Evolutionary conservation across 768 basidiomycete genomes (phyloP).

Genomic region (Suillus subluteus): DNA sequence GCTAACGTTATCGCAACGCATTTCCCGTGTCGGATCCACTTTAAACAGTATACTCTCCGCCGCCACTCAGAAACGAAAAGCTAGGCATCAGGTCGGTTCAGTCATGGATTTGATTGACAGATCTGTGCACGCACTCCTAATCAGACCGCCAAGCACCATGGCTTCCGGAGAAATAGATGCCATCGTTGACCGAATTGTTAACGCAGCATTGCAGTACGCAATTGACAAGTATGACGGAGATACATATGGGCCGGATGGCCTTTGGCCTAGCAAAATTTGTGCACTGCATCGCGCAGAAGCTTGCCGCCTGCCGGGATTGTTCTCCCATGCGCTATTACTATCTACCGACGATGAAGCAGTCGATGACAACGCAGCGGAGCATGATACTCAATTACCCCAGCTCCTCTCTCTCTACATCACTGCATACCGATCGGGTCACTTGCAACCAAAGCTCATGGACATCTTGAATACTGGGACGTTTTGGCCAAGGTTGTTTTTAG

Average conservation of each 20-base stretch:
- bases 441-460: conserved; percentile 64
- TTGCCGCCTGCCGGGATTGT: conserved; percentile 57
- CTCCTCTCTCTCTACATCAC: conserved; percentile 57
- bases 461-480: conserved; percentile 62
- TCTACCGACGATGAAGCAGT: conserved; percentile 15
- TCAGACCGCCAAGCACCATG: conserved; percentile 49
- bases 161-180: conserved; percentile 65
- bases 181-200: conserved; percentile 70
- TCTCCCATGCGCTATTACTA: conserved; percentile 48
- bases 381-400: conserved; percentile 19
- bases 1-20: conserved; percentile 61
- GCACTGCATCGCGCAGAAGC: conserved; percentile 59
- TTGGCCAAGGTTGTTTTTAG: conserved; percentile 77
- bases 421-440: conserved; percentile 62
- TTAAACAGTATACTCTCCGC: conserved; percentile 58
- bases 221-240: conserved; percentile 61
- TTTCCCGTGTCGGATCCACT: conserved; percentile 63
- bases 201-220: conserved; percentile 77
- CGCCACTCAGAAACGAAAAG: conserved; percentile 49
- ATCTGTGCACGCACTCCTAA: conserved; percentile 62
- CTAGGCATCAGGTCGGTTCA: conserved; percentile 60
- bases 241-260: conserved; percentile 37
- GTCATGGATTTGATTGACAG: conserved; percentile 81
- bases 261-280: conserved; percentile 64
- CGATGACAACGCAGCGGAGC: conserved; percentile 12